Base-by-base conservation (phyloP, 2,329 filamentous ascomycete genomes). In the Ophiostoma ulmi region DNA sequence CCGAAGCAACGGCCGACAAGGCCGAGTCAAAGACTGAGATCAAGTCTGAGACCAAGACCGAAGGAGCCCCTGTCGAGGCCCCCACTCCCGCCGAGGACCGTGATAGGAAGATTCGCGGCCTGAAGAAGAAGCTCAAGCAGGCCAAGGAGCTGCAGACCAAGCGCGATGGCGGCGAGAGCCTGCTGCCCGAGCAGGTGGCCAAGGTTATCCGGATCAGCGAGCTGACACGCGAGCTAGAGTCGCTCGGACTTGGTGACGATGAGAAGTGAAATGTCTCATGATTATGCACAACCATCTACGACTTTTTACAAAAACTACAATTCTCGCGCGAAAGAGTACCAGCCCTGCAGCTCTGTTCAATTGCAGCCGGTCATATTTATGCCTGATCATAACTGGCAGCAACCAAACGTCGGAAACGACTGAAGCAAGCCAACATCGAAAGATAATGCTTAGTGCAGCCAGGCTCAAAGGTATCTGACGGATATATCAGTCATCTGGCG, bases 201-300 rank as follows among this genome's bases (percentile, higher is more conserved):
- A 99, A 99, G 82, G 92, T 99, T 70, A 96, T 97, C 79, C 97
- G 95, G 80, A 97, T 99, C 78, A 93, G 92, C 73, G 95, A 99
- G 82, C 85, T 99, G 68, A 89, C 97, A 71, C 87, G 93, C 14
- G 94, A 98, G 78, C 82, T 99, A 70, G 92, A 96, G 76, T 86
- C 87, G 2, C 83, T 99, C 38, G 94, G 94, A 0, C 93, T 98
- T 73, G 91, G 96, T 78, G 81, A 87, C 0, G 91, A 96, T 90
- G 65, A 67, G n/a, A 65, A 65, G 63, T 38, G 36, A 65, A n/a
- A 4, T 7, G 61, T 13, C 7, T 10, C 20, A 38, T 5, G 5
- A 36, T 10, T 6, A 35, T 36, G 13, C 13, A 63, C 26, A 22
- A 26, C 52, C 2, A 5, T 26, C 26, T 20, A 48, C 41, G 5